These are phyloP conservation scores for Xylaria scruposa DNA, from an alignment of 495 filamentous ascomycete species.

Conservation along the genomic window DNA sequence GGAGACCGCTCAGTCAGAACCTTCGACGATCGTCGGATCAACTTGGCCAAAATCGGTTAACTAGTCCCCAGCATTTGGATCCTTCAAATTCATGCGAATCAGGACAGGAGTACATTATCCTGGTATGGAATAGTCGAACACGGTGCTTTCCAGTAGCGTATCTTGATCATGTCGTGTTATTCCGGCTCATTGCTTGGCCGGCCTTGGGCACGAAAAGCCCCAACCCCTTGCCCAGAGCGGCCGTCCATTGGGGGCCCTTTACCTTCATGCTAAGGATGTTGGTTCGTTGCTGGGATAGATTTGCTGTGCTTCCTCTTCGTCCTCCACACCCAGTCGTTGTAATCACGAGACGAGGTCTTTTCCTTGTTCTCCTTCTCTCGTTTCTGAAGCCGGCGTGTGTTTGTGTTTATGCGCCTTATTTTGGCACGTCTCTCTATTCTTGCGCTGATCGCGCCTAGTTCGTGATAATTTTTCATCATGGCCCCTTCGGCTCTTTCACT, in stretches of 20 bases:
- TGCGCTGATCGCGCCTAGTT: slow-evolving; percentile 25
- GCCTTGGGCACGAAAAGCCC: neutral
- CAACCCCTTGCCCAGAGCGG: neutral
- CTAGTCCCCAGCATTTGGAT: slow-evolving; percentile 31
- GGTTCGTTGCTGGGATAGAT: neutral
- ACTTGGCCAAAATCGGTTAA: slow-evolving; percentile 26
- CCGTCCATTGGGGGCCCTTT: neutral
- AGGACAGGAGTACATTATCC: neutral
- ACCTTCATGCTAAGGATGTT: neutral
- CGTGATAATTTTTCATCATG: slow-evolving; percentile 31
- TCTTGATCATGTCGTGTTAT: neutral
- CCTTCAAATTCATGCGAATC: slow-evolving; percentile 25
- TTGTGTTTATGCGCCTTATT: neutral
- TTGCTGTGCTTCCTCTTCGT: neutral
- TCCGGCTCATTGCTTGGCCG: neutral
- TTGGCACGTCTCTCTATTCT: neutral
- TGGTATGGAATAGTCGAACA: neutral
- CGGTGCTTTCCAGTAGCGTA: neutral
- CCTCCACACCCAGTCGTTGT: neutral
- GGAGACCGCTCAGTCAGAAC: neutral
- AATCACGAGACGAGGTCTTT: neutral
- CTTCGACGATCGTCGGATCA: slow-evolving; percentile 6
- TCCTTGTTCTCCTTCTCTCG: slow-evolving; percentile 2
- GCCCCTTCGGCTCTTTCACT: slow-evolving; percentile 29
- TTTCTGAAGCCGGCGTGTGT: neutral